phyloP scores from a whole-genome alignment of 768 basidiomycete species.

The Lactarius deliciosus region DNA sequence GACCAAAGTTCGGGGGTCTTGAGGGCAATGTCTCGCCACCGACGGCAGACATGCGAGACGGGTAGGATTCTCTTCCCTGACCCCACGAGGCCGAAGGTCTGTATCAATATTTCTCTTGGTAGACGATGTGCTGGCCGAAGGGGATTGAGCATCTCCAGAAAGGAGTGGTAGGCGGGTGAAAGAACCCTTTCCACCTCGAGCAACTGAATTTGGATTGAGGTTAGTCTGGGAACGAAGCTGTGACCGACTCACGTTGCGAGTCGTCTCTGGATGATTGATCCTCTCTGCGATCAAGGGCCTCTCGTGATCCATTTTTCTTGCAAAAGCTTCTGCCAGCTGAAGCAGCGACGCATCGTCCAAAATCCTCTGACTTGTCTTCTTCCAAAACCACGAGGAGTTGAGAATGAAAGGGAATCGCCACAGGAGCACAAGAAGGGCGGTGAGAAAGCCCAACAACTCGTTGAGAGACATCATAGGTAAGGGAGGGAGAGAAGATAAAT shows the following conservation, averaged over 20 bases:
- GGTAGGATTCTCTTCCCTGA: conserved; percentile 20
- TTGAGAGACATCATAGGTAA: background rate
- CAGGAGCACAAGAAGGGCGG: conserved; percentile 7
- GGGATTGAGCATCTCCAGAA: conserved; percentile 23
- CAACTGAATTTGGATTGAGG: conserved; percentile 12
- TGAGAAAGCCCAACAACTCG: conserved; percentile 1
- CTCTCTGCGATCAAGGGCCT: background rate
- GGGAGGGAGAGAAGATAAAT: background rate
- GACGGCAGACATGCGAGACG: conserved; percentile 23
- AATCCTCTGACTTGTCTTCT: background rate
- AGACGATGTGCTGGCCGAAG: conserved; percentile 19
- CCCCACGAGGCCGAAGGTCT: conserved; percentile 20
- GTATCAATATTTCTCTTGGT: conserved; percentile 22
- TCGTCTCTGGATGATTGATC: conserved; percentile 18
- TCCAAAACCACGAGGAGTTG: conserved; percentile 9
- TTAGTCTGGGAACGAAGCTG: background rate
- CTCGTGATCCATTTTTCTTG: conserved; percentile 17
- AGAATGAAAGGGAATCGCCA: conserved; percentile 1
- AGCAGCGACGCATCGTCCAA: conserved; percentile 14
- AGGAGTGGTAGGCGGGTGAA: conserved; percentile 17
- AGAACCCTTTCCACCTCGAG: conserved; percentile 16
- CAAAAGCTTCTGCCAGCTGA: conserved; percentile 25
- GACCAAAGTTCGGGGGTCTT: conserved; percentile 24
- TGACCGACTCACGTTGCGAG: conserved; percentile 19
- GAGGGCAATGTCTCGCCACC: conserved; percentile 20